Evolutionary conservation across 2,329 filamentous ascomycete genomes (phyloP).

Genomic region (Zasmidium angulare): DNA sequence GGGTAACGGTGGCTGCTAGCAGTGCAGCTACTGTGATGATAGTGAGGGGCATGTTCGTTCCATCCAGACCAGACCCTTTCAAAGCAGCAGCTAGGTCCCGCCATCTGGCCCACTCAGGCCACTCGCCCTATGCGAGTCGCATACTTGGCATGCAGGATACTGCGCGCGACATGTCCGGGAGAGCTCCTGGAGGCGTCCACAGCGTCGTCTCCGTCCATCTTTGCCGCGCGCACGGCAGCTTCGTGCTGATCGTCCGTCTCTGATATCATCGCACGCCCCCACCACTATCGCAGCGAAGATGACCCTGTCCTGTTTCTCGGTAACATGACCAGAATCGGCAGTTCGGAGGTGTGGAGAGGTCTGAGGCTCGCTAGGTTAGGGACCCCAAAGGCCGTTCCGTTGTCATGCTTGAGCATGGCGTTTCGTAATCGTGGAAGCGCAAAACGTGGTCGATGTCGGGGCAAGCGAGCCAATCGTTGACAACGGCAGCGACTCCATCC

Average conservation of each 20-base stretch:
- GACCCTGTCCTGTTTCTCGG: too few relatives aligned
- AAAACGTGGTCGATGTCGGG: not conserved
- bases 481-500: not conserved
- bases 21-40: not conserved
- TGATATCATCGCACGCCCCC: not conserved
- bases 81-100: not conserved
- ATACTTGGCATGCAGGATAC: not conserved
- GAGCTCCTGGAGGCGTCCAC: not conserved
- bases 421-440: not conserved
- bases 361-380: too few relatives aligned
- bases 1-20: not conserved
- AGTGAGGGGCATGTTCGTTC: not conserved
- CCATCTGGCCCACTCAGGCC: not conserved
- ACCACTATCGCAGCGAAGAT: too few relatives aligned
- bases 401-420: not conserved
- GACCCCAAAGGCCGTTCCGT: too few relatives aligned
- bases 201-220: not conserved
- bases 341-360: too few relatives aligned
- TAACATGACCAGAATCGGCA: too few relatives aligned
- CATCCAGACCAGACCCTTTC: not conserved
- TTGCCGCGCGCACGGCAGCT: not conserved
- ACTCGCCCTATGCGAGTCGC: not conserved
- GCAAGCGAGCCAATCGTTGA: not conserved
- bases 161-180: not conserved
- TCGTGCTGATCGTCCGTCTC: not conserved